Conservation (phyloP, 2,329 filamentous ascomycete species). For the Trichoderma lentiforme region DNA sequence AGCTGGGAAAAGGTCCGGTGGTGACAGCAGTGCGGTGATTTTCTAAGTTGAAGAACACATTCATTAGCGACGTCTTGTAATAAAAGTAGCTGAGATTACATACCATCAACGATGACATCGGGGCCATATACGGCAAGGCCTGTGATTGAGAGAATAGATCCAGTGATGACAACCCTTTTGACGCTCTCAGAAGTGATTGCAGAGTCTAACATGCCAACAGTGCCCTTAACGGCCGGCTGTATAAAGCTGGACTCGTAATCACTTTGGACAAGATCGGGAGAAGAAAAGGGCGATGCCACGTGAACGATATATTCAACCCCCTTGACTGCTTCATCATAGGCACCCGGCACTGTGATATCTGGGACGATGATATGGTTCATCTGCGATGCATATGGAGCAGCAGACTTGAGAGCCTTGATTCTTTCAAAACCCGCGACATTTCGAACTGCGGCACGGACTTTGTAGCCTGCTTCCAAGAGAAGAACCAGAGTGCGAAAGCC, state of each 20-base stretch:
- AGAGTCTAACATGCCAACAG: conserved; percentile 35
- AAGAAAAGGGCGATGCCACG: conserved; percentile 27
- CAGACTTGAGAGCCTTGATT: conserved; percentile 18
- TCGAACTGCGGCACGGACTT: conserved; percentile 30
- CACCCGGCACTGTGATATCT: conserved; percentile 34
- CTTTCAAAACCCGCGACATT: conserved; percentile 19
- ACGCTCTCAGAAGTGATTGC: conserved; percentile 33
- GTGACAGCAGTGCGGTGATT: background rate
- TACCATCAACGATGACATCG: background rate
- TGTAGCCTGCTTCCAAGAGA: conserved; percentile 27
- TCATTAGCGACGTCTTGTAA: background rate
- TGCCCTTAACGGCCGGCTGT: conserved; percentile 36
- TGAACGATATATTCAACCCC: conserved; percentile 35
- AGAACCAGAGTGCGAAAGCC: conserved; percentile 28
- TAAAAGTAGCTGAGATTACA: background rate
- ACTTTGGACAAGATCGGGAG: background rate
- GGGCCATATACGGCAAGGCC: background rate
- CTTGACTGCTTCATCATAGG: conserved; percentile 39
- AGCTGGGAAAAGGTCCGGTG: conserved; percentile 28
- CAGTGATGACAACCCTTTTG: conserved; percentile 42
- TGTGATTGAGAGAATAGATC: conserved; percentile 31
- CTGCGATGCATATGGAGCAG: conserved; percentile 3
- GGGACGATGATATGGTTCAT: conserved; percentile 33
- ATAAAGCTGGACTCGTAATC: conserved; percentile 25
- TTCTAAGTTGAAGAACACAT: background rate